Conservation (phyloP, 176 grass and related monocot species). For the Olyra latifolia region DNA sequence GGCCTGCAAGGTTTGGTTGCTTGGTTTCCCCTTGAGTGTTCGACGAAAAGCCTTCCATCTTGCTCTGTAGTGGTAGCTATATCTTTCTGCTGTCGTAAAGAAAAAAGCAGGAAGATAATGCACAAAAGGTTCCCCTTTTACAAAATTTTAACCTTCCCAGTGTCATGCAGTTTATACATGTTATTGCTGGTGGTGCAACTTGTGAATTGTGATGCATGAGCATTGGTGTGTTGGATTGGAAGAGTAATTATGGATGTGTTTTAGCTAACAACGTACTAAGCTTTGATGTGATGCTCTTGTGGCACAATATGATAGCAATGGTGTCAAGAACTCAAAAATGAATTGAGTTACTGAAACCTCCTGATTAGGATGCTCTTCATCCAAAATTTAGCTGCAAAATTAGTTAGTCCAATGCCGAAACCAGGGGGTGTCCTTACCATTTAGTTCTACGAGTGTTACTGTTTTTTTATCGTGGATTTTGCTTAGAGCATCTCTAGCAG, state of each 20-base stretch:
- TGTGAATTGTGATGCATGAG: conserved; percentile 1
- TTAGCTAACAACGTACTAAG: background rate
- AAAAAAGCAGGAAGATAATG: background rate
- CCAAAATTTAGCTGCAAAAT: background rate
- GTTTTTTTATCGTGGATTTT: background rate
- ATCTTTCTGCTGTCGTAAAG: conserved; percentile 37
- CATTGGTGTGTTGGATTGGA: background rate
- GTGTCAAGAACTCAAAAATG: background rate
- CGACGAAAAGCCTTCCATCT: background rate
- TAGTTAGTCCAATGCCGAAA: background rate
- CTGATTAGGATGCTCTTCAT: background rate
- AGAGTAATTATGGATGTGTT: background rate
- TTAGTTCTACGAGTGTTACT: background rate
- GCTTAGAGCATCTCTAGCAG: no score
- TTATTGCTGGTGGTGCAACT: background rate
- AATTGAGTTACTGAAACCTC: background rate
- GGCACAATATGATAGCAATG: background rate
- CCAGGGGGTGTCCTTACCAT: no score
- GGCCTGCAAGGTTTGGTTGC: conserved; percentile 3
- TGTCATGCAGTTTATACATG: background rate
- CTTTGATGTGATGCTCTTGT: conserved; percentile 11
- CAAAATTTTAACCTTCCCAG: background rate
- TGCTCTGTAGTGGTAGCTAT: conserved; percentile 18
- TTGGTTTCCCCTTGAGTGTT: background rate
- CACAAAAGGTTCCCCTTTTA: conserved; percentile 1